phyloP scores from a whole-genome alignment of 768 basidiomycete species.

The Floccularia luteovirens region DNA sequence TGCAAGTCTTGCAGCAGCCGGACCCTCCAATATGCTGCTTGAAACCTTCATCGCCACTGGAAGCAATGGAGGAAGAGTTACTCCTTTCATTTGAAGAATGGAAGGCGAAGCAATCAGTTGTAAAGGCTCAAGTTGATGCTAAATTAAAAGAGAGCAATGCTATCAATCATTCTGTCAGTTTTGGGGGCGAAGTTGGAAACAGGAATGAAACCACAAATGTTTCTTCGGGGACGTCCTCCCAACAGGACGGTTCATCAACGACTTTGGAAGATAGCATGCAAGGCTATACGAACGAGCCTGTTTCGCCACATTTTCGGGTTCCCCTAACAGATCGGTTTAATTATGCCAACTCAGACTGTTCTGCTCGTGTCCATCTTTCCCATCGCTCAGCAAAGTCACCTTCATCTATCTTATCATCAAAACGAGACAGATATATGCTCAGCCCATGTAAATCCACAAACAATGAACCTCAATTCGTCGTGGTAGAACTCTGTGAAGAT shows the following conservation, averaged over 20 bases:
- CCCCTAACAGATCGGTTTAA: constrained; percentile 87
- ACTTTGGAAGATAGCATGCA: too few relatives aligned
- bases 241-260: background rate
- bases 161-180: constrained; percentile 10
- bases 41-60: constrained; percentile 39
- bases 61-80: constrained; percentile 51
- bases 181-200: background rate
- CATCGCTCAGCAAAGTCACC: constrained; percentile 79
- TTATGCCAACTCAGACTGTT: constrained; percentile 90
- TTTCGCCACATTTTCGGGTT: constrained; percentile 60
- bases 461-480: constrained; percentile 64
- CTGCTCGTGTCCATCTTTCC: constrained; percentile 82
- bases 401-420: constrained; percentile 77
- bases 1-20: constrained; percentile 38
- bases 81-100: constrained; percentile 84
- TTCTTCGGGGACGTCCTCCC: background rate
- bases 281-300: constrained; percentile 19
- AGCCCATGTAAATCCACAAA: constrained; percentile 70
- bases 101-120: constrained; percentile 59
- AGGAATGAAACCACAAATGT: background rate
- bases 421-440: constrained; percentile 95
- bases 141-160: constrained; percentile 17
- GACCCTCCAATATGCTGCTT: constrained; percentile 65
- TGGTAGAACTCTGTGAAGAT: constrained; percentile 96
- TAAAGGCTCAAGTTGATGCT: constrained; percentile 24